Conservation (phyloP, 139 green algal genomes). For the Chlorella ohadii region DNA sequence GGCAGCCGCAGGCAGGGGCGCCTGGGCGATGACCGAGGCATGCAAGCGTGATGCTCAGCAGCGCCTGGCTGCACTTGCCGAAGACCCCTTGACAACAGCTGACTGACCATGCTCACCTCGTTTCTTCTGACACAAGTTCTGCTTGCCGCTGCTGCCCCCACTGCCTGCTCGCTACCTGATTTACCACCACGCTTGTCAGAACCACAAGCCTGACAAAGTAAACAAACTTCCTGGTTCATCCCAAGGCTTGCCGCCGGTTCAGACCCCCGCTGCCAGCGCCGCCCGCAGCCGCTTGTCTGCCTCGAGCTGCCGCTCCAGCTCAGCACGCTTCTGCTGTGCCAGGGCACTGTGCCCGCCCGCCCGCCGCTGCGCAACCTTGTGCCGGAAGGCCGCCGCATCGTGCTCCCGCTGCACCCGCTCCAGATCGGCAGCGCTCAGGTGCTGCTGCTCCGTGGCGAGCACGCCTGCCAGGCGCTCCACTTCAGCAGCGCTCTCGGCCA, state of each 20-base stretch:
- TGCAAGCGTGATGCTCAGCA: too few relatives aligned
- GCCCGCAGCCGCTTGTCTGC: slow-evolving; percentile 9
- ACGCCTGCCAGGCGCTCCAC: background rate
- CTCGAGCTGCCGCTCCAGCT: background rate
- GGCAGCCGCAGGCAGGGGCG: background rate
- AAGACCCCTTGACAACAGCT: background rate
- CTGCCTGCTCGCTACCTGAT: too few relatives aligned
- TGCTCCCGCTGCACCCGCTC: slow-evolving; percentile 7
- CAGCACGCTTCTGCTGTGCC: background rate
- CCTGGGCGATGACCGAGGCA: background rate
- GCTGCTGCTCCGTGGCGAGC: slow-evolving; percentile 5
- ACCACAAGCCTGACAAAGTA: background rate
- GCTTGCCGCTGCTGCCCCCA: background rate
- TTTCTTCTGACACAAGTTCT: background rate
- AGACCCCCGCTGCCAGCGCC: background rate
- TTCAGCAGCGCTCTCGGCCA: slow-evolving; percentile 14
- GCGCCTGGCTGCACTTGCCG: too few relatives aligned
- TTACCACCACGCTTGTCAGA: background rate
- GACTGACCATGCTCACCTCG: background rate
- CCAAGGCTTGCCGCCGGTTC: background rate
- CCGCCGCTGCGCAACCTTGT: slow-evolving; percentile 2
- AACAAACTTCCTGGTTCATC: too few relatives aligned
- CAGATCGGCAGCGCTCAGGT: slow-evolving; percentile 5
- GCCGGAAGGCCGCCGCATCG: slow-evolving; percentile 6
- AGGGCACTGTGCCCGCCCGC: background rate